Conservation (phyloP, 176 grass and related monocot genomes). For the Avena eriantha region DNA sequence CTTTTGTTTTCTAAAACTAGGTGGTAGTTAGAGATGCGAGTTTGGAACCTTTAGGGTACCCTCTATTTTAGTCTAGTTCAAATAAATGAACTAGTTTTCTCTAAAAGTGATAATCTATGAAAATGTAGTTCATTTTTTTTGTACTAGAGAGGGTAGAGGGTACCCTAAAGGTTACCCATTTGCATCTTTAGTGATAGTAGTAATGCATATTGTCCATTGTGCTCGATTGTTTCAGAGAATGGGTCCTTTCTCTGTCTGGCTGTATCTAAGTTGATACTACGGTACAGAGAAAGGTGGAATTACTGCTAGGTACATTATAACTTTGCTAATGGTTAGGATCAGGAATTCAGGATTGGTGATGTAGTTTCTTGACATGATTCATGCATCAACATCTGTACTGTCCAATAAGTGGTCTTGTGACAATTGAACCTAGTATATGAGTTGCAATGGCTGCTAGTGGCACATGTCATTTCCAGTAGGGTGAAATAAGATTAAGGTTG, state of each 20-base stretch:
- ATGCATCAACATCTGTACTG: not conserved
- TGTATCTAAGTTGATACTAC: not conserved
- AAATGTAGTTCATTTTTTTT: too few relatives aligned
- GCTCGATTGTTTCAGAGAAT: not conserved
- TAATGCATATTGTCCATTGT: not conserved
- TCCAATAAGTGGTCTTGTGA: constrained; percentile 7
- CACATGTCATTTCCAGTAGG: not conserved
- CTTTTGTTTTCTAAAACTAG: constrained; percentile 11
- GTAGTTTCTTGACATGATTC: constrained; percentile 29
- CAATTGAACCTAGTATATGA: constrained; percentile 3
- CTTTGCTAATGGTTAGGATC: not conserved
- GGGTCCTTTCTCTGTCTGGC: not conserved
- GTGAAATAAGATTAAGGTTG: not conserved
- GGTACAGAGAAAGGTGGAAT: not conserved
- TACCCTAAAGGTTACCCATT: too few relatives aligned
- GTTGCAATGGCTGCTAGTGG: not conserved
- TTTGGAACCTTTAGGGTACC: too few relatives aligned
- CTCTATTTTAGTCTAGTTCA: too few relatives aligned
- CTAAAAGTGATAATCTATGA: too few relatives aligned
- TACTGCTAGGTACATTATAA: not conserved
- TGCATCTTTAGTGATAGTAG: not conserved
- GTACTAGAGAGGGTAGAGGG: too few relatives aligned
- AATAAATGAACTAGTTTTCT: too few relatives aligned
- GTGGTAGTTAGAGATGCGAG: not conserved
- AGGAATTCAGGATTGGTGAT: not conserved